These are phyloP conservation scores for Lactarius akahatsu DNA, from an alignment of 768 basidiomycete genomes.

Conservation along the genomic window DNA sequence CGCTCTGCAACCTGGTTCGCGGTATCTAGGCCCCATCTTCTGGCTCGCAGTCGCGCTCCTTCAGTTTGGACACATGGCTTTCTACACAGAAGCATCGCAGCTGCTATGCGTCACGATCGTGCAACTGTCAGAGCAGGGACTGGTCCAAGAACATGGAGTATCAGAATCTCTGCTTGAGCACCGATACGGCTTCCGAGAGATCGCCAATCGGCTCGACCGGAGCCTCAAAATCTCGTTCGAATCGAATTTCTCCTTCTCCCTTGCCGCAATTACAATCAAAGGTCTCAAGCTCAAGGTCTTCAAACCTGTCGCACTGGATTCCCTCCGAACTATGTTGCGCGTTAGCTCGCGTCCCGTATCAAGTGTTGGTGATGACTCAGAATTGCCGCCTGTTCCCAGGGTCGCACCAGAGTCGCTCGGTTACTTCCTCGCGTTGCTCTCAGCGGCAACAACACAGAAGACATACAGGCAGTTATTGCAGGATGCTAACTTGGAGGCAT, in stretches of 20 bases:
- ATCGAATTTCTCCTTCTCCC: conserved; percentile 72
- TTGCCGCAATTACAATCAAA: conserved; percentile 84
- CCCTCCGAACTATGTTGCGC: conserved; percentile 60
- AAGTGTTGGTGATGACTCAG: conserved; percentile 32
- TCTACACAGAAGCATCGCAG: conserved; percentile 67
- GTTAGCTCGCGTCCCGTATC: conserved; percentile 53
- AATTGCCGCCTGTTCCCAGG: conserved; percentile 44
- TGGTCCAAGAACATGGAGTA: conserved; percentile 56
- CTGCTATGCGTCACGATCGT: conserved; percentile 66
- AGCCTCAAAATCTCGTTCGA: conserved; percentile 76
- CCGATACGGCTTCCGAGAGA: conserved; percentile 63
- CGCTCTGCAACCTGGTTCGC: conserved; percentile 62
- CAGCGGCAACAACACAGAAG: conserved; percentile 57
- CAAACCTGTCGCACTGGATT: conserved; percentile 57
- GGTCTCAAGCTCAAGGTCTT: conserved; percentile 71
- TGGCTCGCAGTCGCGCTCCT: conserved; percentile 87
- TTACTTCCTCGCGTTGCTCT: conserved; percentile 77
- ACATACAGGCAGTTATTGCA: conserved; percentile 61
- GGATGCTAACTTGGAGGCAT: conserved; percentile 57
- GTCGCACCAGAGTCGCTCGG: conserved; percentile 63
- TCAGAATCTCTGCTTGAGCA: conserved; percentile 59
- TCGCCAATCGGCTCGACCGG: conserved; percentile 69
- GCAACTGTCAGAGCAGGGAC: conserved; percentile 58
- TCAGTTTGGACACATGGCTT: conserved; percentile 68
- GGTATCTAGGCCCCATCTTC: conserved; percentile 74